Percentiles rank a stretch among this genome's conserved stretches.
Conservation (phyloP, 371 early-diverging fungal genomes). For the Apophysomyces elegans region DNA sequence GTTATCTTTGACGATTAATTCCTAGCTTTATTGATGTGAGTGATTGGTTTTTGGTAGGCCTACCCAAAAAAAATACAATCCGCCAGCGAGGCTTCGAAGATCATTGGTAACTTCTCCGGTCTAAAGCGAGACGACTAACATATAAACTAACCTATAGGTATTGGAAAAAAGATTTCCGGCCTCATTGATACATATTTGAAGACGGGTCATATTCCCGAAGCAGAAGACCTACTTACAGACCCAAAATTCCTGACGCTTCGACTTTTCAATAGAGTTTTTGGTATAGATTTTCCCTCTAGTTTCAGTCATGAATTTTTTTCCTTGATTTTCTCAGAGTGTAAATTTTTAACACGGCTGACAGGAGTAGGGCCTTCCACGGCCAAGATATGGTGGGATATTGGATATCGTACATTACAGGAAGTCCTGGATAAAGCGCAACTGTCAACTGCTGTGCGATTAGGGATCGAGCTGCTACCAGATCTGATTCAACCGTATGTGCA, state of each 20-base stretch:
- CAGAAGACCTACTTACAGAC: conserved; percentile 32
- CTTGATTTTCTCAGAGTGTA: too few species aligned
- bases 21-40: background rate
- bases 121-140: background rate
- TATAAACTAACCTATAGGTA: conserved; percentile 22
- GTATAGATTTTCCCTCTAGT: conserved; percentile 19
- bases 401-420: conserved; percentile 53
- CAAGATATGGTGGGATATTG: conserved; percentile 49
- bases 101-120: conserved; percentile 32
- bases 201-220: conserved; percentile 51
- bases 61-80: conserved; percentile 51
- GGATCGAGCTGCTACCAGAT: conserved; percentile 47
- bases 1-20: conserved; percentile 20
- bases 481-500: conserved; percentile 40
- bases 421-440: conserved; percentile 39
- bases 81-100: conserved; percentile 46
- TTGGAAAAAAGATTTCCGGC: conserved; percentile 51
- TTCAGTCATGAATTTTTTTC: too few species aligned
- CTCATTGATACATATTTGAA: conserved; percentile 37
- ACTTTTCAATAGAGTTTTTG: conserved; percentile 46
- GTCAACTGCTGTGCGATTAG: conserved; percentile 28
- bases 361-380: conserved; percentile 55
- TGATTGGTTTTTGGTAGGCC: conserved; percentile 27
- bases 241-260: conserved; percentile 35
- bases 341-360: conserved; percentile 3